phyloP scores from a whole-genome alignment of 345 rosid species.

The Syzygium oleosum region DNA sequence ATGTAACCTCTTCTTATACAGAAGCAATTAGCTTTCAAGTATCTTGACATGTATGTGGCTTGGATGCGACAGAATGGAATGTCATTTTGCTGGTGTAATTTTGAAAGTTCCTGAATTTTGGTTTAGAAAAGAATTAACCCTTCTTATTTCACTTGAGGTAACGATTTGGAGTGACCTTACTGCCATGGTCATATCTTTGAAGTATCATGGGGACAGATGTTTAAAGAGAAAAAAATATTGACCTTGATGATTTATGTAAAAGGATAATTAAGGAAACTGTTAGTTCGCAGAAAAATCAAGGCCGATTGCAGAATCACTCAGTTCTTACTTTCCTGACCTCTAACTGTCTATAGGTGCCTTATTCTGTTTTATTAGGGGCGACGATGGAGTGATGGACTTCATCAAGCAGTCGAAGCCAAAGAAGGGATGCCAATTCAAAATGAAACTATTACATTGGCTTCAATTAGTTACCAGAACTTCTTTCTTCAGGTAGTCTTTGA shows the following conservation, averaged over 20 bases:
- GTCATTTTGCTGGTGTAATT: neutral
- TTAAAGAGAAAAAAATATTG: neutral
- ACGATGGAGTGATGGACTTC: conserved; percentile 99
- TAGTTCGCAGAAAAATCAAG: neutral
- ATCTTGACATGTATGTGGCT: neutral
- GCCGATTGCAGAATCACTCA: neutral
- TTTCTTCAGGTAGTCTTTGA: conserved; percentile 75
- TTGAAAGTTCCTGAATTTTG: neutral
- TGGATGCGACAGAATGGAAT: neutral
- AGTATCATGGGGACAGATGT: neutral
- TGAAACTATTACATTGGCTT: conserved; percentile 92
- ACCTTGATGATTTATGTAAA: neutral
- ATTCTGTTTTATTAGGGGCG: conserved; percentile 52
- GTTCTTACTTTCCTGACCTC: neutral
- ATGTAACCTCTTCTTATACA: neutral
- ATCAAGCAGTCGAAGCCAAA: conserved; percentile 99
- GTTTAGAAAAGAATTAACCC: neutral
- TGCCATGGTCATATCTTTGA: neutral
- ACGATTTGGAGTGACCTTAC: neutral
- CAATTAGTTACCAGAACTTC: conserved; percentile 97
- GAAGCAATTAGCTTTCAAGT: neutral
- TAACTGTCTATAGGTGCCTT: neutral
- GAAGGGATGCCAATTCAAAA: conserved; percentile 95
- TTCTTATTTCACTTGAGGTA: neutral
- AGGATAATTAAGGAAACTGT: neutral